Conservation (phyloP, 1,139 yeast species). For the Casaregolazyma lundiana region DNA sequence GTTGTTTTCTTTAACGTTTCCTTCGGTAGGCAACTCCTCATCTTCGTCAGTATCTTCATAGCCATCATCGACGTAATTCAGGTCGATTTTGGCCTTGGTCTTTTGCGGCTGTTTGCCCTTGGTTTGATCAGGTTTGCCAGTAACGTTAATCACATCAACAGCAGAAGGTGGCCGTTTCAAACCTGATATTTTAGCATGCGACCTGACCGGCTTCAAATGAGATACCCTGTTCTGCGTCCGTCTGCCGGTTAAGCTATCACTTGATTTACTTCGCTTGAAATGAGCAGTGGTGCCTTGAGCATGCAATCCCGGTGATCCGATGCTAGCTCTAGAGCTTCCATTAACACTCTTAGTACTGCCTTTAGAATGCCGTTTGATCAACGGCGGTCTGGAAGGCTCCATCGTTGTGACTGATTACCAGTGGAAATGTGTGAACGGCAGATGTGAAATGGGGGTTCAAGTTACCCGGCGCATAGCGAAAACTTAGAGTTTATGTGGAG, state of each 20-base stretch:
- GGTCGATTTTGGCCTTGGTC: constrained; percentile 5
- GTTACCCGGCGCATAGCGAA: background rate
- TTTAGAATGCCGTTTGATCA: background rate
- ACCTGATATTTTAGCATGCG: constrained; percentile 19
- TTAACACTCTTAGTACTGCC: constrained; percentile 3
- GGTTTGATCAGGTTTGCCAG: background rate
- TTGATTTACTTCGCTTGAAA: constrained; percentile 13
- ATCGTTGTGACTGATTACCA: background rate
- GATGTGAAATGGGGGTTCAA: background rate
- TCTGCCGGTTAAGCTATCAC: constrained; percentile 10
- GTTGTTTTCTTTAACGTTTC: constrained; percentile 8
- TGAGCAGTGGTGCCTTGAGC: background rate
- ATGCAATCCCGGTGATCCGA: constrained; percentile 2
- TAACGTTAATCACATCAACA: constrained; percentile 22
- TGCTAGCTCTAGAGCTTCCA: background rate
- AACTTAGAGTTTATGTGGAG: too few species aligned
- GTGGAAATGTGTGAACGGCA: background rate
- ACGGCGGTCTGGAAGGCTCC: background rate
- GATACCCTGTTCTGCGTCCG: constrained; percentile 9
- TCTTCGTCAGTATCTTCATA: constrained; percentile 34
- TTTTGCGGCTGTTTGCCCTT: background rate
- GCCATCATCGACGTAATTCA: constrained; percentile 28
- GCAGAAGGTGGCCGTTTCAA: constrained; percentile 18
- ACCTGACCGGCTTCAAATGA: constrained; percentile 21
- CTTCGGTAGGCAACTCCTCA: constrained; percentile 10